phyloP scores from a whole-genome alignment of 129 eudicot genomes.

The Solidago caesia region DNA sequence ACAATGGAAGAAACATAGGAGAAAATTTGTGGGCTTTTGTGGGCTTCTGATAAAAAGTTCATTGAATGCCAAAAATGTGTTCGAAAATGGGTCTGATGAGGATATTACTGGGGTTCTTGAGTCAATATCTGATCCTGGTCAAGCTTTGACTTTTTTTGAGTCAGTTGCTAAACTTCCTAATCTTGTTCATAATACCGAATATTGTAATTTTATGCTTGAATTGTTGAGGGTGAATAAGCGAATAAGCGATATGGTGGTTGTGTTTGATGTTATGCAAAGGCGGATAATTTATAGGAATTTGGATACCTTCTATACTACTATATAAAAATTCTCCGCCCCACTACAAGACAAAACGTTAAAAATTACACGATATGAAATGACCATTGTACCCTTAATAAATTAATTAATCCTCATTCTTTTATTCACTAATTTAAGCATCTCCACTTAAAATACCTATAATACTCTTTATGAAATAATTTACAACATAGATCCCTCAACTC shows the following conservation, averaged over 20 bases:
- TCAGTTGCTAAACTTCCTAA: constrained; percentile 53
- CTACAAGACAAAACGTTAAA: no score
- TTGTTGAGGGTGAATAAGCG: constrained; percentile 47
- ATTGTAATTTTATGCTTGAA: constrained; percentile 90
- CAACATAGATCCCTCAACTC: no score
- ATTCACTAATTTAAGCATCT: no score
- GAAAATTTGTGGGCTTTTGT: constrained; percentile 36
- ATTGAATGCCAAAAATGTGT: constrained; percentile 15
- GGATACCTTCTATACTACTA: no score
- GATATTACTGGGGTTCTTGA: constrained; percentile 52
- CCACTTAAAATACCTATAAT: no score
- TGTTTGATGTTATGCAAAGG: constrained; percentile 89
- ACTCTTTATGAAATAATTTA: no score
- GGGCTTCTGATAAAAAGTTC: constrained; percentile 45
- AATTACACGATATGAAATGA: no score
- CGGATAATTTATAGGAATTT: constrained; percentile 79
- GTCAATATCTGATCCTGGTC: constrained; percentile 48
- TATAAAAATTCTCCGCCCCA: no score
- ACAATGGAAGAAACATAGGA: constrained; percentile 60
- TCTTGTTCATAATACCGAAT: constrained; percentile 70
- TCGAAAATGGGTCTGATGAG: constrained; percentile 37
- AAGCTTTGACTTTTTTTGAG: constrained; percentile 56
- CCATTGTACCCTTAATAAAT: no score
- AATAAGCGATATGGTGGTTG: constrained; percentile 66
- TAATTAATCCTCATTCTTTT: no score